Evolutionary conservation across 331 rosid genomes (phyloP).

Genomic region (Saraca asoca): DNA sequence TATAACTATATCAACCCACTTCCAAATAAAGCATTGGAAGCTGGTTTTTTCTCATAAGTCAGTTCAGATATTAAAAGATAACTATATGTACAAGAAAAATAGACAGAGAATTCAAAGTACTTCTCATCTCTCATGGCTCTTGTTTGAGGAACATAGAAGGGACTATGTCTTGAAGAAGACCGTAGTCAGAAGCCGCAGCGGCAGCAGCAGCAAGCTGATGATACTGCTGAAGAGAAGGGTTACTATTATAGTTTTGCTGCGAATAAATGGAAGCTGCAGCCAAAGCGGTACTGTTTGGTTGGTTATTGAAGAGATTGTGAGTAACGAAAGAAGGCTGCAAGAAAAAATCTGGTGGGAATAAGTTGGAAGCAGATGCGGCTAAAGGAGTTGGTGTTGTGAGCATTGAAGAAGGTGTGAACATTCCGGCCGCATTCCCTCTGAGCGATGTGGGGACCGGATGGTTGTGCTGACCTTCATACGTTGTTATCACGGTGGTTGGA

Average conservation of each 20-base stretch:
- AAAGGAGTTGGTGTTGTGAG: slow-evolving; percentile 38
- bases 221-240: slow-evolving; percentile 36
- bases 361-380: slow-evolving; percentile 40
- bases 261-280: slow-evolving; percentile 24
- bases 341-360: slow-evolving; percentile 44
- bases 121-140: slow-evolving; percentile 41
- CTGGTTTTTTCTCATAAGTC: no score
- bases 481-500: slow-evolving; percentile 86
- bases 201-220: neutral
- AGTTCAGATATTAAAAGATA: neutral
- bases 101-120: slow-evolving; percentile 3
- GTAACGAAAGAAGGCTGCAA: slow-evolving; percentile 34
- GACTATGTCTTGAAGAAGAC: slow-evolving; percentile 71
- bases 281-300: neutral
- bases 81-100: slow-evolving; percentile 29
- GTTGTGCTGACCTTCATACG: slow-evolving; percentile 96
- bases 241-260: slow-evolving; percentile 7
- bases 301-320: slow-evolving; percentile 6
- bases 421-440: slow-evolving; percentile 61
- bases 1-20: slow-evolving; percentile 21
- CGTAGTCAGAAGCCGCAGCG: slow-evolving; percentile 42
- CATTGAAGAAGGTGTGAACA: slow-evolving; percentile 66
- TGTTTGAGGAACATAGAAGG: slow-evolving; percentile 73
- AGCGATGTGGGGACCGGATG: slow-evolving; percentile 84
- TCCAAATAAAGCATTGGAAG: slow-evolving; percentile 20